Conservation (phyloP, 495 filamentous ascomycete genomes). For the Apodospora peruviana region DNA sequence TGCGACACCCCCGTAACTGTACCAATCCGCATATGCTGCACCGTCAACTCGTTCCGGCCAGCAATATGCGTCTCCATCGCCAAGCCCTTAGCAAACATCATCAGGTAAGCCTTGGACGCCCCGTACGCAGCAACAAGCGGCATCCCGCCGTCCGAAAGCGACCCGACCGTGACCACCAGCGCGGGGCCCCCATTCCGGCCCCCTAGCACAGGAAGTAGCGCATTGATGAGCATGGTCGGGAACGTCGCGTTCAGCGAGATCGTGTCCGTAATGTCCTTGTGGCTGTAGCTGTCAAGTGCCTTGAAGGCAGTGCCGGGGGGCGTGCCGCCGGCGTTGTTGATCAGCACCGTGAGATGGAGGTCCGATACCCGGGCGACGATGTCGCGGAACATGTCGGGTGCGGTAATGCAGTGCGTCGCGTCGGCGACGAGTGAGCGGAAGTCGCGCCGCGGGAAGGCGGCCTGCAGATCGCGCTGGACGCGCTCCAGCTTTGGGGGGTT, state of each 20-base stretch:
- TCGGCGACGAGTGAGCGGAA: slow-evolving; percentile 26
- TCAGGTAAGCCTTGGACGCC: slow-evolving; percentile 15
- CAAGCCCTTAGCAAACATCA: slow-evolving; percentile 10
- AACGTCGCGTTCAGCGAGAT: slow-evolving; percentile 14
- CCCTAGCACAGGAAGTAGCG: slow-evolving; percentile 13
- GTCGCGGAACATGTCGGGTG: slow-evolving; percentile 2
- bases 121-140: slow-evolving; percentile 21
- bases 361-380: slow-evolving; percentile 16
- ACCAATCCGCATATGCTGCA: slow-evolving; percentile 18
- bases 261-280: slow-evolving; percentile 2
- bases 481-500: slow-evolving; percentile 39
- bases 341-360: slow-evolving; percentile 26
- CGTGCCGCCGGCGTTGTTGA: slow-evolving; percentile 20
- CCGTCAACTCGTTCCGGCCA: slow-evolving; percentile 6
- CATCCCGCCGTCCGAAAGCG: slow-evolving; percentile 19
- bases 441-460: slow-evolving; percentile 26
- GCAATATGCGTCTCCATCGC: slow-evolving; percentile 7
- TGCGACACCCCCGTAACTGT: slow-evolving; percentile 13
- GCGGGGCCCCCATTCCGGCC: slow-evolving; percentile 9
- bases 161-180: slow-evolving; percentile 18
- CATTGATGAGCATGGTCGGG: slow-evolving; percentile 10
- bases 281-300: slow-evolving; percentile 4
- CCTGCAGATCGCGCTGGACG: slow-evolving; percentile 14
- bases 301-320: slow-evolving; percentile 1
- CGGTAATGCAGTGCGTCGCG: not conserved